Evolutionary conservation across 2,329 filamentous ascomycete genomes (phyloP), one percentile per base, ranked within the genome.

Genomic region (Ceratocystis alfenasii): DNA sequence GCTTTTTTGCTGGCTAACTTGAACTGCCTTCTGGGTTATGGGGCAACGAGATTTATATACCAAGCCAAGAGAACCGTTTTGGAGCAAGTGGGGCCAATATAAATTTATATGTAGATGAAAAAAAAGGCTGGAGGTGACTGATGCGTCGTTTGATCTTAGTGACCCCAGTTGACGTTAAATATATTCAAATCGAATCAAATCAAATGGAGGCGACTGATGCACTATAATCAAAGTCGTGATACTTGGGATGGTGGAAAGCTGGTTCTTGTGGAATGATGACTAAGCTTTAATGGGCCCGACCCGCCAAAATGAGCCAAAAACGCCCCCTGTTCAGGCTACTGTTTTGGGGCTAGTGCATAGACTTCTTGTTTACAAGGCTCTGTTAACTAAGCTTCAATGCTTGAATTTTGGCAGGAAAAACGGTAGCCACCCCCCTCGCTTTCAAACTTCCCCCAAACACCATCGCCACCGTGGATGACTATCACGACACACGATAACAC

Each of bases 361-460:
- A 25, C 41, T 60, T 41, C 48, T 61, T 66, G 60, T 66, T 63
- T 63, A 62, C 60, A 65, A 45, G 60, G 57, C 64, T 48, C 60
- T 41, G 36, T 41, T 15, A 63, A 66, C 44, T 55, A n/a, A 50
- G 48, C 46, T 63, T 62, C 65, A 63, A 66, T 55, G 55, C 30
- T 33, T 59, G 28, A 20, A 53, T 30, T 61, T 62, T 62, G 53
- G 41, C 62, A 53, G 50, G 62, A 62, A 67, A 64, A 64, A 64
- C 50, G 10, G 30, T 28, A 36, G 46, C 62, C 53, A 53, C 62
- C 61, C 64, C 65, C 65, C 65, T 67, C 65, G 61, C 62, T 64
- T 48, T 28, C 44, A 44, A 64, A 67, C 62, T 67, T 67, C 50
- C 62, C 65, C 62, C 65, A 64, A 67, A 67, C 65, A 67, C 63